Evolutionary conservation across 495 filamentous ascomycete genomes (phyloP), one percentile per base, ranked within the genome.

Genomic region (Lasiosphaeriaceae sp.): DNA sequence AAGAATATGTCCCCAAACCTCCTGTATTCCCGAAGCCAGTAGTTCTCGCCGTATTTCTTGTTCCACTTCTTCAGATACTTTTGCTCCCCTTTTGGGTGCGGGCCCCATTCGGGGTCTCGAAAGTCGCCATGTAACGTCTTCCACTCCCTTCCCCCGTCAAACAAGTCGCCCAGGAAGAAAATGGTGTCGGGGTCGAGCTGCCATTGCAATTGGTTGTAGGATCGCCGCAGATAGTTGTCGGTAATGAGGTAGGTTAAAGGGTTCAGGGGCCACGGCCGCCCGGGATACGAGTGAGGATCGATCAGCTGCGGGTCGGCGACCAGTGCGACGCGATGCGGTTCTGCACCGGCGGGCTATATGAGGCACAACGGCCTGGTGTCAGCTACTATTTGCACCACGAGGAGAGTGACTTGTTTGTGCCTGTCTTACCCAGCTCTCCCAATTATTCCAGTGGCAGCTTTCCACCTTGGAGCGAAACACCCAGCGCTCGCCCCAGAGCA

Each of bases 71-170:
- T 79, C 43, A 90, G 75, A 37, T 72, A 74, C 22, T 73, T 73
- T 55, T 73, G 62, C 60, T 82, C 80, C 23, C 68, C 57, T 11
- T 71, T 68, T n/a, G 78, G 77, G 24, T 80, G 74, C 43, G 73
- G 67, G 9, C 71, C 76, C 80, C 80, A 83, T 47, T 69, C 69
- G 0, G 88, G 85, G 52, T 88, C 89, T 34, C 77, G 71, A 54
- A 81, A 87, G 20, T 80, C 74, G 8, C 75, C 72, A 12, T 73
- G 73, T 12, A 68, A 71, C 23, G 90, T 89, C 52, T 86, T 86
- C 95, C 95, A 99, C 73, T 99, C 95, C 63, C 95, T 80, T 14
- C 95, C 95, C 2, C 95, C 95, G 64, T 99, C 95, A 62, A 99
- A 97, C 1, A 99, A 77, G 65, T 99, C 95, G 4, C 95, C 95